Evolutionary conservation across 805 yeast genomes (phyloP), one percentile per base, ranked within the genome.

Genomic region (Kluyveromyces starmeri): DNA sequence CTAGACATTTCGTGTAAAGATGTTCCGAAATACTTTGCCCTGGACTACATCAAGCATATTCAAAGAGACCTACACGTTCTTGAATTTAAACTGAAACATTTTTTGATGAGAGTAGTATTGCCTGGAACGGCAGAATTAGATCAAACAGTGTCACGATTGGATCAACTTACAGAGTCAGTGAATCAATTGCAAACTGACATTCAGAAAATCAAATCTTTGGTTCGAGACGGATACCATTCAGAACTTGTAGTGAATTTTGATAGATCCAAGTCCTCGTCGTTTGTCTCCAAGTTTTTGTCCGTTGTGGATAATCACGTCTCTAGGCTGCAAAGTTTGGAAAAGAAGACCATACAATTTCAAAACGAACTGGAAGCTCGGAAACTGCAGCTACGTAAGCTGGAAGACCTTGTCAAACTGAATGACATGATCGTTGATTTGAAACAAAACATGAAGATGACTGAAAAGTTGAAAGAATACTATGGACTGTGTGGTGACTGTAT

Each of bases 171-270:
- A 5, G 34, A 40, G 7, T 40, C 48, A 22, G 35, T 66, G 5
- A 50, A 51, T 6, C 30, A 40, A 5, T 55, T 64, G 25, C 62
- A 51, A 38, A 15, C 37, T 7, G 38, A 42, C 12, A 41, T 54
- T 5, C 13, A 27, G 1, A 38, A 46, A n/a, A 40, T 67, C 20
- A 29, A 55, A 9, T 45, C 47, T 2, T 46, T 53, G 7, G 36
- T 67, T 4, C 43, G 45, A 13, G 32, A 54, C 22, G 43, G 53
- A 4, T 51, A 62, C 13, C 32, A 65, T 17, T 46, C 42, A 11
- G 33, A 36, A 3, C 39, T 65, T 15, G 53, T 50, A 21, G 35
- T 34, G 6, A 56, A 56, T 21, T 50, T 65, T 28, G 39, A 49
- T 7, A 39, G 38, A 2, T 47, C 48, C 18, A 41, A 59, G 29